Percentiles rank a stretch among this genome's conserved stretches.
Conservation (phyloP, 2,329 filamentous ascomycete species). For the Fusarium sambucinum region DNA sequence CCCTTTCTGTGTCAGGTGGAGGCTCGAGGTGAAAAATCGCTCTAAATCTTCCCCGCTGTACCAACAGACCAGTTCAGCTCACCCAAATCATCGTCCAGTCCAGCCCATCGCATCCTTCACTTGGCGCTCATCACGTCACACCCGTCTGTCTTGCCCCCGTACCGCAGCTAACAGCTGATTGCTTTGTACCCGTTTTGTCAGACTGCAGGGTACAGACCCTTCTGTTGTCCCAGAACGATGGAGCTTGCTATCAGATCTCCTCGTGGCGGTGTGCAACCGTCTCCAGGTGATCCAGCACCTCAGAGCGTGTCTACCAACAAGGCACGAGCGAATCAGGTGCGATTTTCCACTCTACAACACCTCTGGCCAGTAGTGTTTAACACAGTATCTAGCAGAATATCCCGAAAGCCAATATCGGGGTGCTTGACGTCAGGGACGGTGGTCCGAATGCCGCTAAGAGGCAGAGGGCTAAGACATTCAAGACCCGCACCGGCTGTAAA, state of each 20-base stretch:
- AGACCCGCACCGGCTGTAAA: constrained; percentile 40
- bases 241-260: constrained; percentile 11
- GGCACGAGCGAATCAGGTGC: background rate
- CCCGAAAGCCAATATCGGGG: constrained; percentile 29
- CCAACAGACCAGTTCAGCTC: background rate
- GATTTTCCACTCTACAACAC: background rate
- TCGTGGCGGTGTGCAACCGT: constrained; percentile 4
- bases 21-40: constrained; percentile 1
- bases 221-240: background rate
- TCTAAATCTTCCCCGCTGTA: constrained; percentile 3
- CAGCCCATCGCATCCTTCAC: constrained; percentile 2
- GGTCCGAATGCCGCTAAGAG: constrained; percentile 15
- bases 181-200: constrained; percentile 2
- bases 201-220: constrained; percentile 4
- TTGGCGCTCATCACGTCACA: constrained; percentile 9
- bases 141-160: constrained; percentile 3
- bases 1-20: constrained; percentile 2
- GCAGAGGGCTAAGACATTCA: constrained; percentile 34
- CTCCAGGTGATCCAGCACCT: background rate
- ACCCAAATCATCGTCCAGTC: constrained; percentile 4
- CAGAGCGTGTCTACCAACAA: background rate
- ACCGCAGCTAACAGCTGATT: constrained; percentile 1
- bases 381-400: constrained; percentile 8
- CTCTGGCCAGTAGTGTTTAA: background rate
- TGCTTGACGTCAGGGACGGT: constrained; percentile 26